phyloP scores from a whole-genome alignment of 495 filamentous ascomycete species.

The Aspergillus incahuasiensis region DNA sequence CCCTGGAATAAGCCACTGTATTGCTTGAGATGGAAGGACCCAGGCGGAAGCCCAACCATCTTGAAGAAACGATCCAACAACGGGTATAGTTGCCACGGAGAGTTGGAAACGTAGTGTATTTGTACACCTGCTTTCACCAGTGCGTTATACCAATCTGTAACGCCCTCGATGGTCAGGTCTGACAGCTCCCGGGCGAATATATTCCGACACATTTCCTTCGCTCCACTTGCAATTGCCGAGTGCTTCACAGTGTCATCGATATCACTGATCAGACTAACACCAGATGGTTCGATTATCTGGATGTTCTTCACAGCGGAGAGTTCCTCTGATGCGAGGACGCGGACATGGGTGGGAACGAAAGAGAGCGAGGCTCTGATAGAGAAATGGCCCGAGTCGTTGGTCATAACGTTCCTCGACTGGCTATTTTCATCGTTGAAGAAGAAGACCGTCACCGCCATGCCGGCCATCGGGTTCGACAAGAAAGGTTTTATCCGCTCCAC shows the following conservation, averaged over 20 bases:
- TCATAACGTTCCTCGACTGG: conserved; percentile 71
- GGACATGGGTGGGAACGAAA: conserved; percentile 85
- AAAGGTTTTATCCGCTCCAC: conserved; percentile 87
- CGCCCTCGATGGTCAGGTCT: conserved; percentile 79
- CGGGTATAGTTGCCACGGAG: conserved; percentile 94
- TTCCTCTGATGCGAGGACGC: conserved; percentile 79
- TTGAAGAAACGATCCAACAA: conserved; percentile 79
- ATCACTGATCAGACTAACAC: conserved; percentile 92
- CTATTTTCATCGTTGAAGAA: conserved; percentile 82
- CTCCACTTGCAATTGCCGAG: conserved; percentile 79
- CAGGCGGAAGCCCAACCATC: conserved; percentile 71
- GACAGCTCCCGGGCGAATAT: conserved; percentile 82
- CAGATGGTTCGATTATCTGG: conserved; percentile 67
- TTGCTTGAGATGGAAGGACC: conserved; percentile 90
- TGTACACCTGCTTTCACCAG: conserved; percentile 75
- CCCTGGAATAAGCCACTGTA: conserved; percentile 95
- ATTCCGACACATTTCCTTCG: conserved; percentile 92
- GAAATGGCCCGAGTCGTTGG: conserved; percentile 87
- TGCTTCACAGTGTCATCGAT: conserved; percentile 98
- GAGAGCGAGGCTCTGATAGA: conserved; percentile 67
- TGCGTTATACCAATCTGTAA: conserved; percentile 79
- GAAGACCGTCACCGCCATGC: conserved; percentile 77
- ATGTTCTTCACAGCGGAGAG: conserved; percentile 75
- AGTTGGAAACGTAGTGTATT: conserved; percentile 89
- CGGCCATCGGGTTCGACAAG: conserved; percentile 69